A percentile compares a stretch with the other conserved stretches of the same genome.
phyloP scores from a whole-genome alignment of 1,284 basidiomycete species.

The Boletellus deceptivus region DNA sequence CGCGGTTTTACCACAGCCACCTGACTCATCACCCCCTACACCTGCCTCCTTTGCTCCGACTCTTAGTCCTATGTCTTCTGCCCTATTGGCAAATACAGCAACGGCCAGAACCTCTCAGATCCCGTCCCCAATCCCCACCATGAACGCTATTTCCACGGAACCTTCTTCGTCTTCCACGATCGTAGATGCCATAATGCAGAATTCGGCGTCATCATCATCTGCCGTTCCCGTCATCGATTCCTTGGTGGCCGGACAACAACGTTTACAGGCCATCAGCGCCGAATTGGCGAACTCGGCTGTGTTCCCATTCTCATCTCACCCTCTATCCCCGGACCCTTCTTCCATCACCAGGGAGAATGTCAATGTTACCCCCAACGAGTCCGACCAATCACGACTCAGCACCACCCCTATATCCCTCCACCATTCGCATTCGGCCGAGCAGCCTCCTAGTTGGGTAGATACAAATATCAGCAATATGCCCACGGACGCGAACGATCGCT shows the following conservation, averaged over 20 bases:
- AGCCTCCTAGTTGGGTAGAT: neutral
- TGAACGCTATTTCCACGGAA: neutral
- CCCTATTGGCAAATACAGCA: neutral
- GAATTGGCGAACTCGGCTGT: slow-evolving; percentile 14
- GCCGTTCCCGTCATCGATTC: slow-evolving; percentile 3
- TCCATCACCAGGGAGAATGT: neutral
- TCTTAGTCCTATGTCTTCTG: slow-evolving; percentile 1
- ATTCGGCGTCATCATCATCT: slow-evolving; percentile 1
- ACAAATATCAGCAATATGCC: neutral
- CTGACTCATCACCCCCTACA: slow-evolving; percentile 19
- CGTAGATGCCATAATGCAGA: slow-evolving; percentile 1
- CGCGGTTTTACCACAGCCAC: slow-evolving; percentile 19
- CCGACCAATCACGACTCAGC: slow-evolving; percentile 1
- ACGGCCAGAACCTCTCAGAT: neutral
- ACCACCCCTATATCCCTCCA: neutral
- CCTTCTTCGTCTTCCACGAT: neutral
- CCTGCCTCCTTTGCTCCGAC: slow-evolving; percentile 7
- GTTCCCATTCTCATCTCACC: slow-evolving; percentile 2
- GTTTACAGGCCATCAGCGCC: slow-evolving; percentile 17
- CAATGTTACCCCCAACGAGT: neutral
- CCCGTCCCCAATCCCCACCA: slow-evolving; percentile 1
- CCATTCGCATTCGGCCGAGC: slow-evolving; percentile 8
- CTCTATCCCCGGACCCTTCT: slow-evolving; percentile 6
- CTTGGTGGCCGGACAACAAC: slow-evolving; percentile 13
- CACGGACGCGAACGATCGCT: neutral